Base-by-base conservation (phyloP, 495 filamentous ascomycete genomes). In the Pyrenula aspistea region DNA sequence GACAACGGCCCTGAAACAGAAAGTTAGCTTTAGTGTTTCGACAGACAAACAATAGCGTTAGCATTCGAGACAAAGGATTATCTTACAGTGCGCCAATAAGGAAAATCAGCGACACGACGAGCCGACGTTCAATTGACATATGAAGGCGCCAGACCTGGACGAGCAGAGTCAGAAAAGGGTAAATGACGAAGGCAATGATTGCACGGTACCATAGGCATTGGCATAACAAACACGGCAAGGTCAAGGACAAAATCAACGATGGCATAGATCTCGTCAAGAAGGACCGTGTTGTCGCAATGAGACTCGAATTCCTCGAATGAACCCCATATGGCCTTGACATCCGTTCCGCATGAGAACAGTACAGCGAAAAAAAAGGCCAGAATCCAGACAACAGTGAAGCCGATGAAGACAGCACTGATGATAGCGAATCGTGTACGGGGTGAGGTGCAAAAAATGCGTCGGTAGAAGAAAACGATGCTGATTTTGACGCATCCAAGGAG, bases 161-260 rank as follows among this genome's bases (percentile, higher is more conserved):
- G n/a, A n/a, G 55, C n/a, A 10, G 19, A n/a, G 22, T 25, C 1
- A 10, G 21, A 42, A 24, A 10, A 22, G 19, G 47, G 25, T 10
- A 19, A 21, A 12, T 8, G 20, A 24, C 19, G n/a, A n/a, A n/a
- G n/a, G n/a, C n/a, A n/a, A n/a, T n/a, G n/a, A n/a, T n/a, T n/a
- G n/a, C n/a, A n/a, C n/a, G n/a, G n/a, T n/a, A 53, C 22, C 55
- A 53, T 58, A 51, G 59, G 60, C 49, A 62, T 53, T 31, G 60
- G 60, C 54, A 62, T 47, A 23, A 52, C 10, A n/a, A 61, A 15
- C 22, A 65, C 56, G 2, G 63, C 11, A 1, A 60, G 4, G 25
- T 65, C 62, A 2, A 55, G 54, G 2, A 62, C 55, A 4, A 63
- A 51, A 25, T 65, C 63, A 1, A 59, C 59, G 22, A 61, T 53